These are phyloP conservation scores for Diaporthe amygdali DNA, from an alignment of 2,329 filamentous ascomycete genomes.

Conservation along the genomic window DNA sequence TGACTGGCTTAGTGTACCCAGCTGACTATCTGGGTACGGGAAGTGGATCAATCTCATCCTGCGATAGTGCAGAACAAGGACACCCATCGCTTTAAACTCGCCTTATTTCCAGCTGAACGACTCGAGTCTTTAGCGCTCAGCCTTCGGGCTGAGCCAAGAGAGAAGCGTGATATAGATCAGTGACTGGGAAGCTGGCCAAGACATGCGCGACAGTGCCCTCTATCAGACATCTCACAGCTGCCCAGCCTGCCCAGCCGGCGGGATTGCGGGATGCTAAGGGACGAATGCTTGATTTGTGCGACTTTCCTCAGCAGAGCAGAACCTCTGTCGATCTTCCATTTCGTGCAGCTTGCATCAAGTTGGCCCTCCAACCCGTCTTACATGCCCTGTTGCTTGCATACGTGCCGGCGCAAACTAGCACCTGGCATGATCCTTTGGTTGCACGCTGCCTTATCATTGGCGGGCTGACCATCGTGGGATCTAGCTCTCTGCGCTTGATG, in stretches of 20 bases:
- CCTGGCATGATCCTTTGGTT: not conserved
- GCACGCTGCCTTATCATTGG: not conserved
- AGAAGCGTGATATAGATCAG: not conserved
- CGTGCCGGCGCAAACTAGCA: not conserved
- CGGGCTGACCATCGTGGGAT: not conserved
- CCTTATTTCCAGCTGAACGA: not conserved
- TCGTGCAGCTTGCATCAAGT: not conserved
- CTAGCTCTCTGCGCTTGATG: slow-evolving; percentile 12
- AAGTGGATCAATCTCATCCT: not conserved
- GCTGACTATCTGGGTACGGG: not conserved
- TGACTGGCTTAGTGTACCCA: not conserved
- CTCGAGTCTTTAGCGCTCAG: not conserved
- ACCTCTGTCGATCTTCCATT: not conserved
- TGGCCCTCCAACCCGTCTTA: not conserved
- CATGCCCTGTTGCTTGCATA: not conserved
- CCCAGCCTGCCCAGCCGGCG: not conserved
- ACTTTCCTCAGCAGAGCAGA: too few species aligned
- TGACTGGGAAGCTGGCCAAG: not conserved
- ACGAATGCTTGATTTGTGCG: not conserved
- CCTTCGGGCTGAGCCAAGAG: not conserved
- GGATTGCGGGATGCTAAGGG: not conserved
- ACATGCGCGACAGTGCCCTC: not conserved
- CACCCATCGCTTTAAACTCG: not conserved
- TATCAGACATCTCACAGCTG: not conserved
- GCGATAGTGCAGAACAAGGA: not conserved